Evolutionary conservation across 2,329 filamentous ascomycete species (phyloP).

Genomic region (Hirsutella rhossiliensis): DNA sequence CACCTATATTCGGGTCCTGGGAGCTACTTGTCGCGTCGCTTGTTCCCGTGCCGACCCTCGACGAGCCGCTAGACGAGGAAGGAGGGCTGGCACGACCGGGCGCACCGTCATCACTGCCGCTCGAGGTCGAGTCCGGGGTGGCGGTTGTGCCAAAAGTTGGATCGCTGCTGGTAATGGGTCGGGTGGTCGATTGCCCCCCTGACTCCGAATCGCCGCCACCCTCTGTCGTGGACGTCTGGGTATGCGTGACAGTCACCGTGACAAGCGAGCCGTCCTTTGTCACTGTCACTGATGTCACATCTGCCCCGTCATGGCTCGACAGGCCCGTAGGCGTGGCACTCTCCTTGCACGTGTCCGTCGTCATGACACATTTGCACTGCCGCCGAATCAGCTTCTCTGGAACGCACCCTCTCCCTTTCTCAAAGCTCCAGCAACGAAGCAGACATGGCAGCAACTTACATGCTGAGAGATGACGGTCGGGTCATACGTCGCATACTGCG

Average conservation of each 20-base stretch:
- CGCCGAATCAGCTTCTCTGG: background rate
- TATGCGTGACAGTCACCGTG: background rate
- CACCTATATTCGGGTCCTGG: background rate
- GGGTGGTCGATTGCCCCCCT: background rate
- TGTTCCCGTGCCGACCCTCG: background rate
- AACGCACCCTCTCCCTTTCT: background rate
- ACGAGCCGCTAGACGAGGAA: background rate
- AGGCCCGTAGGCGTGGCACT: background rate
- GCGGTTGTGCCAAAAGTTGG: background rate
- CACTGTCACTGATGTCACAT: background rate
- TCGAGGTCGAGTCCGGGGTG: background rate
- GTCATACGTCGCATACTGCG: constrained; percentile 15
- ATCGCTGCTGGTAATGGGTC: background rate
- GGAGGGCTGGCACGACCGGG: background rate
- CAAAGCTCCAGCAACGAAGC: background rate
- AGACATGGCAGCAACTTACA: constrained; percentile 9
- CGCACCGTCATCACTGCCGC: background rate
- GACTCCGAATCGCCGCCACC: too few species aligned
- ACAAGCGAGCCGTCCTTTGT: background rate
- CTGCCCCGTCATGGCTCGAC: background rate
- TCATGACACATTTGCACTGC: constrained; percentile 17
- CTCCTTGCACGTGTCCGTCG: background rate
- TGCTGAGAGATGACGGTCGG: constrained; percentile 17
- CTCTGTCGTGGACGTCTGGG: background rate
- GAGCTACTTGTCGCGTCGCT: background rate